A percentile compares a stretch with the other conserved stretches of the same genome.
phyloP scores from a whole-genome alignment of 2,329 filamentous ascomycete genomes.

The Botrytis porri region DNA sequence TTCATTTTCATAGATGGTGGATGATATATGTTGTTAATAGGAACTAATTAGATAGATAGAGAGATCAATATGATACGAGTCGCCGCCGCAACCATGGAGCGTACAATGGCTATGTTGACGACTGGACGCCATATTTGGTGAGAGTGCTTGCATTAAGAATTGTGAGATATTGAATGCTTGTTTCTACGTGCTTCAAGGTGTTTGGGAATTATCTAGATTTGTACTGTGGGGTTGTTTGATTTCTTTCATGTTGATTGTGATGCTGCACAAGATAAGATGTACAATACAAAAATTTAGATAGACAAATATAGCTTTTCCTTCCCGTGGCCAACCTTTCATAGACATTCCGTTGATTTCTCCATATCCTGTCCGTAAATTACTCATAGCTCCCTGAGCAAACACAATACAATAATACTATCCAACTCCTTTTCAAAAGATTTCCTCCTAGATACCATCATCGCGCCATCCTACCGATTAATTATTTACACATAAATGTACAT shows the following conservation, averaged over 20 bases:
- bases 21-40: too few relatives aligned
- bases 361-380: neutral
- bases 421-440: neutral
- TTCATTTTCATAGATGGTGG: neutral
- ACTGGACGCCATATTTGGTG: neutral
- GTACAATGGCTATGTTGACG: neutral
- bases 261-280: neutral
- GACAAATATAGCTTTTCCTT: neutral
- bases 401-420: neutral
- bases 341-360: neutral
- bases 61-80: neutral
- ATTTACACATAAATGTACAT: neutral
- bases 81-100: neutral
- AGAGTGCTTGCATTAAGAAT: neutral
- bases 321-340: neutral
- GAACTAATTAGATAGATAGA: neutral
- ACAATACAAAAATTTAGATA: neutral
- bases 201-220: neutral
- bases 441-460: too few relatives aligned
- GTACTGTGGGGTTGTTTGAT: neutral
- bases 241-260: neutral
- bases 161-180: neutral
- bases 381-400: neutral
- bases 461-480: neutral
- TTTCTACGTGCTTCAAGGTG: neutral